A percentile compares a stretch with the other conserved stretches of the same genome.
Evolutionary conservation across 2,329 filamentous ascomycete species (phyloP).

Genomic region (Aureobasidium sp.): DNA sequence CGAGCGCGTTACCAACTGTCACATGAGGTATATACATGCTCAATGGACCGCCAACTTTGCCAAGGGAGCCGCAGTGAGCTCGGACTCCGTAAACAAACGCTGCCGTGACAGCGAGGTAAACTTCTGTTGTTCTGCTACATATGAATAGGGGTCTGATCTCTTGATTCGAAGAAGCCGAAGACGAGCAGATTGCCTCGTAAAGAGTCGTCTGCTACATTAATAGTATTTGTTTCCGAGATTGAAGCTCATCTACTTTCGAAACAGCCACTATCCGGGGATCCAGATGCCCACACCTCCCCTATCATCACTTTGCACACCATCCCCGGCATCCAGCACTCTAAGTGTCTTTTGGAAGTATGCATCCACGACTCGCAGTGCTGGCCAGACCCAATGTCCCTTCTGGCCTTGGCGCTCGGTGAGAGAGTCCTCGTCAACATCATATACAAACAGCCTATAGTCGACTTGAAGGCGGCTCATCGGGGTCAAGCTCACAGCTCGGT

Average conservation of each 20-base stretch:
- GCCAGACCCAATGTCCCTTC: conserved; percentile 60
- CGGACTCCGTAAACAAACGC: neutral
- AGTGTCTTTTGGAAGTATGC: conserved; percentile 90
- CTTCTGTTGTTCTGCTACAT: no score
- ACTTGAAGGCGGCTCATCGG: conserved; percentile 70
- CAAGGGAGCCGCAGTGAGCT: neutral
- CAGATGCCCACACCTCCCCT: conserved; percentile 45
- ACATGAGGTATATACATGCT: conserved; percentile 10
- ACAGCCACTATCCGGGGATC: conserved; percentile 21
- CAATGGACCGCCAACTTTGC: conserved; percentile 9
- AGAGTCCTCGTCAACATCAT: conserved; percentile 24
- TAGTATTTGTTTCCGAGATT: neutral
- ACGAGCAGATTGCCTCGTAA: neutral
- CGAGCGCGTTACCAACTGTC: neutral
- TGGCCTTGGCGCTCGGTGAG: conserved; percentile 13
- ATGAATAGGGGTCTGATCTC: neutral
- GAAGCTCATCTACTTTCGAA: neutral
- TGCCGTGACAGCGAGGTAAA: neutral
- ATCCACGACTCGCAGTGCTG: conserved; percentile 72
- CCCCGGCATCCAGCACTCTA: conserved; percentile 71
- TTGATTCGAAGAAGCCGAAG: neutral
- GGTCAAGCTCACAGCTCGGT: conserved; percentile 69
- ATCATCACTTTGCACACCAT: conserved; percentile 54
- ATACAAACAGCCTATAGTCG: conserved; percentile 67
- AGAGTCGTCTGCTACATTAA: neutral